These are phyloP conservation scores for Scalesia atractyloides DNA, from an alignment of 129 eudicot species.

Conservation along the genomic window DNA sequence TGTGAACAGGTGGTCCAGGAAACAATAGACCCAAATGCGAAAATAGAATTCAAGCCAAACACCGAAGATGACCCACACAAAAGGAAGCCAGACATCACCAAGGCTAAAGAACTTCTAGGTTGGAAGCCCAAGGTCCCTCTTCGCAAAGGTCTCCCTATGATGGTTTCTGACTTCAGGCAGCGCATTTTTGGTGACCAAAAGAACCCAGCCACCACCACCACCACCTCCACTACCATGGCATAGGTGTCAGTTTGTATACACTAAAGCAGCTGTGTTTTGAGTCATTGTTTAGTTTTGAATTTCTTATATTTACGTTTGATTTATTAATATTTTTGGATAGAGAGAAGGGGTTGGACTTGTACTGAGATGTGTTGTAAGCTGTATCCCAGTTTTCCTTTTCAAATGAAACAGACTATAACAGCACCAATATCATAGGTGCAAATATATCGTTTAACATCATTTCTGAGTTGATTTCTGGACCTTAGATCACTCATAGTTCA, in stretches of 20 bases:
- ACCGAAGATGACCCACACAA: slow-evolving; percentile 98
- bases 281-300: slow-evolving; percentile 12
- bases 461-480: too few species aligned
- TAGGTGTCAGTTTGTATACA: slow-evolving; percentile 20
- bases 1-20: slow-evolving; percentile 82
- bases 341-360: slow-evolving; percentile 19
- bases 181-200: slow-evolving; percentile 86
- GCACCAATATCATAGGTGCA: slow-evolving; percentile 18
- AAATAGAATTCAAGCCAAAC: slow-evolving; percentile 82
- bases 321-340: slow-evolving; percentile 25
- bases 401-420: background rate
- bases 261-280: slow-evolving; percentile 19
- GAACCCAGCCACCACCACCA: slow-evolving; percentile 31
- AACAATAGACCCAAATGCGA: slow-evolving; percentile 86
- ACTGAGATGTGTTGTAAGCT: background rate
- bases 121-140: slow-evolving; percentile 98
- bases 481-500: too few species aligned
- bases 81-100: slow-evolving; percentile 89
- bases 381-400: slow-evolving; percentile 12
- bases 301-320: slow-evolving; percentile 23
- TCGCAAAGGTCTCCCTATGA: slow-evolving; percentile 81
- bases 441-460: background rate
- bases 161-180: slow-evolving; percentile 89
- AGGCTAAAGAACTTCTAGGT: slow-evolving; percentile 85
- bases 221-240: slow-evolving; percentile 22